These are phyloP conservation scores for Aquanectria penicillioides DNA, from an alignment of 2,329 filamentous ascomycete species.

Conservation along the genomic window DNA sequence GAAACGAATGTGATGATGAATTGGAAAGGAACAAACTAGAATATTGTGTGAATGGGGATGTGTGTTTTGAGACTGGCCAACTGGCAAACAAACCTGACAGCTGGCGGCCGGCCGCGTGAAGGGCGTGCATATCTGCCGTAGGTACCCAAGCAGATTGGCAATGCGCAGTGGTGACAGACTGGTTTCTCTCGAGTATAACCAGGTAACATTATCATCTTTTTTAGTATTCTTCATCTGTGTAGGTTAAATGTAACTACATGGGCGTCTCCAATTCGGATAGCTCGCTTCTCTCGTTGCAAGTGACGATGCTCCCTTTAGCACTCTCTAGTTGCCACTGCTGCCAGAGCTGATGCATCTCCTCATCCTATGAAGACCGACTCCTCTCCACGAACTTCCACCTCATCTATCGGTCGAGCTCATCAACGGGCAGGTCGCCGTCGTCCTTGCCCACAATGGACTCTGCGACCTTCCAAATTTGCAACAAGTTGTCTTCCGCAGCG, in stretches of 20 bases:
- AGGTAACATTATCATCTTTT: background rate
- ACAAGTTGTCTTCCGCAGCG: conserved; percentile 94
- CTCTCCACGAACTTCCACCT: conserved; percentile 48
- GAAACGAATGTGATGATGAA: too few relatives aligned
- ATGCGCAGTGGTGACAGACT: too few relatives aligned
- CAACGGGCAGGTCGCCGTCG: conserved; percentile 77
- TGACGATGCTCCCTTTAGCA: conserved; percentile 1
- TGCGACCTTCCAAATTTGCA: conserved; percentile 93
- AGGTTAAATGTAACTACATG: conserved; percentile 21
- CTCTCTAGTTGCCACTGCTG: conserved; percentile 33
- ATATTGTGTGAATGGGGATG: too few relatives aligned
- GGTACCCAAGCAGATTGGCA: too few relatives aligned
- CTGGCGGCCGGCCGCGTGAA: too few relatives aligned
- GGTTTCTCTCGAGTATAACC: too few relatives aligned
- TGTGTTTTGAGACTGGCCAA: too few relatives aligned
- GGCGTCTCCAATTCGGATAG: background rate
- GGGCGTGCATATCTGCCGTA: too few relatives aligned
- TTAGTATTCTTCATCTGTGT: conserved; percentile 22
- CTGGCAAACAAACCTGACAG: too few relatives aligned
- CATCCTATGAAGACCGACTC: conserved; percentile 45
- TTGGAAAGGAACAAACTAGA: too few relatives aligned
- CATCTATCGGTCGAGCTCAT: conserved; percentile 76
- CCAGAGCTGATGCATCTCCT: conserved; percentile 40
- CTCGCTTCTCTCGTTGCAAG: conserved; percentile 20
- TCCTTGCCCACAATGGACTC: conserved; percentile 84